A percentile compares a stretch with the other conserved stretches of the same genome.
Evolutionary conservation across 1,139 yeast species (phyloP).

Genomic region (Suhomyces terraborum): DNA sequence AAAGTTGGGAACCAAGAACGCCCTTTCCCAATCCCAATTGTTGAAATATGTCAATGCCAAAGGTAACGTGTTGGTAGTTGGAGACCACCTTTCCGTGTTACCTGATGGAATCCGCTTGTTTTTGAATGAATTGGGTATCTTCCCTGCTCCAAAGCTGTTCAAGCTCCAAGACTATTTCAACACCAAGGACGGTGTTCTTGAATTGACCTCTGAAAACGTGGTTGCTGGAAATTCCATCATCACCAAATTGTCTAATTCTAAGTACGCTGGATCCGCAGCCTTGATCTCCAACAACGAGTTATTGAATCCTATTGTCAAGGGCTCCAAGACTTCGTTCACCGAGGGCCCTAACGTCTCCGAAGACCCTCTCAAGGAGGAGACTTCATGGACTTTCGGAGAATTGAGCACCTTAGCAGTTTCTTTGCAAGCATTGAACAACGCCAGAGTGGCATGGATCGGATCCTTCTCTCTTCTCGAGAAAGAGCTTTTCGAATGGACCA

Average conservation of each 20-base stretch:
- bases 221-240: constrained; percentile 27
- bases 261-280: constrained; percentile 45
- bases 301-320: constrained; percentile 69
- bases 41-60: constrained; percentile 59
- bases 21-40: constrained; percentile 36
- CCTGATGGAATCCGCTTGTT: constrained; percentile 71
- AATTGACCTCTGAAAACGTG: constrained; percentile 28
- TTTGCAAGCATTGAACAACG: constrained; percentile 77
- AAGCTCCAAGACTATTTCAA: constrained; percentile 67
- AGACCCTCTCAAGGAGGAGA: constrained; percentile 34
- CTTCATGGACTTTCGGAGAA: constrained; percentile 78
- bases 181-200: constrained; percentile 26
- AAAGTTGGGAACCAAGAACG: constrained; percentile 32
- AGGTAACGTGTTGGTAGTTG: constrained; percentile 74
- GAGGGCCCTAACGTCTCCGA: constrained; percentile 42
- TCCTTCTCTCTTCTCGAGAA: constrained; percentile 53
- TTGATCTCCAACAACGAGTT: constrained; percentile 53
- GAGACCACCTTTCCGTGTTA: constrained; percentile 39
- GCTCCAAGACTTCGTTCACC: constrained; percentile 69
- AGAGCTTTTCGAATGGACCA: constrained; percentile 71
- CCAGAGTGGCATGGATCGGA: constrained; percentile 84
- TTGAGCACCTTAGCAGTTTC: constrained; percentile 81
- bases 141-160: constrained; percentile 78
- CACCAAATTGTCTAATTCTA: constrained; percentile 19
- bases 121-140: constrained; percentile 79